Conservation (phyloP, 2,329 filamentous ascomycete genomes). For the Penicillium janthinellum region DNA sequence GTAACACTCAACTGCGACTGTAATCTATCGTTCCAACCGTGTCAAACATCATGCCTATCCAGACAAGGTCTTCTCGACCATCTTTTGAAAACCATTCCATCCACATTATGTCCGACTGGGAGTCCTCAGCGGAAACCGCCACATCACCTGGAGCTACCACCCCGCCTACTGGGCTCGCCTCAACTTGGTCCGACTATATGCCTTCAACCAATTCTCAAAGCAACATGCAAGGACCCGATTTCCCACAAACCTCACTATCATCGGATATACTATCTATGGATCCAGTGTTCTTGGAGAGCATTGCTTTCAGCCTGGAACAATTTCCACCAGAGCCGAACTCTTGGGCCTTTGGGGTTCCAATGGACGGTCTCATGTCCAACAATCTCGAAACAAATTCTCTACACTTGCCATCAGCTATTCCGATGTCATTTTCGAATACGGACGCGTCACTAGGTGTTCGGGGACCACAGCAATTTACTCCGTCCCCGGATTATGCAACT, state of each 20-base stretch:
- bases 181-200: background rate
- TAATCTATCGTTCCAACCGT: background rate
- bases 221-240: background rate
- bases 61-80: background rate
- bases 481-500: background rate
- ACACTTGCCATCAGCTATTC: background rate
- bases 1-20: background rate
- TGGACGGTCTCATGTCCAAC: background rate
- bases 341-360: background rate
- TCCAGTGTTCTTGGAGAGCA: background rate
- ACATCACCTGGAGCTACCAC: background rate
- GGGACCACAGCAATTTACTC: background rate
- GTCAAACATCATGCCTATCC: background rate
- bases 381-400: background rate
- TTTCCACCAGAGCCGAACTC: background rate
- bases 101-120: background rate
- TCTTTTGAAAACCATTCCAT: background rate
- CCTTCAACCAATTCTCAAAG: background rate
- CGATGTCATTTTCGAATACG: background rate
- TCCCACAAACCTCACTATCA: background rate
- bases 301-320: slow-evolving; percentile 6
- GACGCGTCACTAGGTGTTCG: background rate
- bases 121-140: background rate
- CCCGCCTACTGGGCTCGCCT: background rate
- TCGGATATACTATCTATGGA: background rate